A percentile compares a stretch with the other conserved stretches of the same genome.
Conservation (phyloP, 495 filamentous ascomycete genomes). For the Penicillium angulare region DNA sequence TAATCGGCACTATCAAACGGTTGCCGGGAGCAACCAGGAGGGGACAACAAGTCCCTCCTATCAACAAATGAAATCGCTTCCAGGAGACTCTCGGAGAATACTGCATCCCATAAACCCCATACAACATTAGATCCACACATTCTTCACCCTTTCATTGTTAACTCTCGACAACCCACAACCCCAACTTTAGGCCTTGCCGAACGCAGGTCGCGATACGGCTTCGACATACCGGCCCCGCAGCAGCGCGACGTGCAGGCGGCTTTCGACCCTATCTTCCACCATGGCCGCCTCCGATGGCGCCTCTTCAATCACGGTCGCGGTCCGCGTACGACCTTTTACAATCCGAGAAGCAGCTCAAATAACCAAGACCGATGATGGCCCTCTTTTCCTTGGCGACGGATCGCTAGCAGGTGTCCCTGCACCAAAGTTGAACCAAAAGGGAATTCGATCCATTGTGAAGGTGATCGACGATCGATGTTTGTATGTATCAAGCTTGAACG, state of each 20-base stretch:
- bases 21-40: slow-evolving; percentile 41
- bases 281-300: slow-evolving; percentile 60
- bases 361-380: slow-evolving; percentile 77
- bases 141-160: slow-evolving; percentile 25
- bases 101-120: slow-evolving; percentile 28
- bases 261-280: slow-evolving; percentile 18
- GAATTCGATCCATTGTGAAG: slow-evolving; percentile 88
- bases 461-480: slow-evolving; percentile 94
- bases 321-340: slow-evolving; percentile 92
- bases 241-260: slow-evolving; percentile 15
- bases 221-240: slow-evolving; percentile 22
- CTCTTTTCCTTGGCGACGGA: slow-evolving; percentile 91
- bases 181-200: slow-evolving; percentile 16
- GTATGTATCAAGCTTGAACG: slow-evolving; percentile 51
- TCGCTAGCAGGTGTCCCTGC: slow-evolving; percentile 78
- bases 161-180: slow-evolving; percentile 10
- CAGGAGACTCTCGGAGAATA: slow-evolving; percentile 31
- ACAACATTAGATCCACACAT: slow-evolving; percentile 28
- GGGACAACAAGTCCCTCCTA: slow-evolving; percentile 26
- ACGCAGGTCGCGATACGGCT: slow-evolving; percentile 21
- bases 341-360: slow-evolving; percentile 65
- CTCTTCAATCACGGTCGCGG: slow-evolving; percentile 67
- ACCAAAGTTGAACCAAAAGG: slow-evolving; percentile 82
- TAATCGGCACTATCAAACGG: slow-evolving; percentile 12
- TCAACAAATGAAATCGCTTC: slow-evolving; percentile 38